Evolutionary conservation across 441 rosid genomes (phyloP).

Genomic region (Omphalea diandra): DNA sequence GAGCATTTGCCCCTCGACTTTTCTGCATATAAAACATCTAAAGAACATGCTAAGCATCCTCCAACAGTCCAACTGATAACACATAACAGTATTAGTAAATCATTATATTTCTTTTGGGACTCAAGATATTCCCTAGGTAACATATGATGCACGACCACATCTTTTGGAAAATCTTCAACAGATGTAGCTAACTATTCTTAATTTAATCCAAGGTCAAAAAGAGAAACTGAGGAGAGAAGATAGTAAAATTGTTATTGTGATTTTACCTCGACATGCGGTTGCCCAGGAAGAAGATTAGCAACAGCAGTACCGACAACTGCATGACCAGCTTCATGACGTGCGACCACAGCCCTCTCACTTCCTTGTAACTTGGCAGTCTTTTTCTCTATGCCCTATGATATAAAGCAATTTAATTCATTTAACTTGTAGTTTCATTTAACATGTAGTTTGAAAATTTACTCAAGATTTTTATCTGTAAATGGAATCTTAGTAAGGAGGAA

Average conservation of each 20-base stretch:
- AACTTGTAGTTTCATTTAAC: not conserved
- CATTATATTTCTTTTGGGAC: not conserved
- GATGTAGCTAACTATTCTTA: not conserved
- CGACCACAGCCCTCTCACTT: slow-evolving; percentile 90
- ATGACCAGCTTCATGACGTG: slow-evolving; percentile 99
- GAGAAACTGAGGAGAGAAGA: not conserved
- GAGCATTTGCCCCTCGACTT: not conserved
- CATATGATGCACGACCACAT: not conserved
- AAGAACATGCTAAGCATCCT: not conserved
- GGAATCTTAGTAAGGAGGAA: not conserved
- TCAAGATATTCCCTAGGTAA: not conserved
- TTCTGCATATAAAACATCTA: not conserved
- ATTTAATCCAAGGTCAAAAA: slow-evolving; percentile 8
- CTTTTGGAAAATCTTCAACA: not conserved
- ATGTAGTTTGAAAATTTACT: no score
- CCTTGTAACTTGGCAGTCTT: slow-evolving; percentile 90
- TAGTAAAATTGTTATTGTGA: not conserved
- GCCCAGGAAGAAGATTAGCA: slow-evolving; percentile 86
- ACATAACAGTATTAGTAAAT: not conserved
- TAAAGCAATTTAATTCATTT: slow-evolving; percentile 8
- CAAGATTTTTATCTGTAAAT: not conserved
- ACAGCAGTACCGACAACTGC: slow-evolving; percentile 99
- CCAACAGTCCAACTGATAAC: not conserved
- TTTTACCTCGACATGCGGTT: slow-evolving; percentile 92
- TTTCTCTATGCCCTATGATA: slow-evolving; percentile 89